These are phyloP conservation scores for Macrocybe gigantea DNA, from an alignment of 768 basidiomycete species.

Conservation along the genomic window DNA sequence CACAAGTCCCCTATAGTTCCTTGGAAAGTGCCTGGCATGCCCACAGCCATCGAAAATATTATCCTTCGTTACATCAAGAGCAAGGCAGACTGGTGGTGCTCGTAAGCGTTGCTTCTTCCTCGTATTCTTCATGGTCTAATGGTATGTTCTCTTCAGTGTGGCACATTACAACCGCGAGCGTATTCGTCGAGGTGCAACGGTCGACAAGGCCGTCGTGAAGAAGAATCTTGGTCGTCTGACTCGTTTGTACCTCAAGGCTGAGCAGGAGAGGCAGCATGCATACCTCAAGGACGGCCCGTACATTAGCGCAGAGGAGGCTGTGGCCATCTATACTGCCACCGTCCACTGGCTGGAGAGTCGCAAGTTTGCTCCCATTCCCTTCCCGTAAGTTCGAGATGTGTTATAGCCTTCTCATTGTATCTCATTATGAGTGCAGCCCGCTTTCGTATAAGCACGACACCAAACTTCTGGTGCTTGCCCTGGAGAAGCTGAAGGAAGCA, in stretches of 20 bases:
- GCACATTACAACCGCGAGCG: conserved; percentile 98
- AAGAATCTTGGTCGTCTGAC: conserved; percentile 98
- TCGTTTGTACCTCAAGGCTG: conserved; percentile 95
- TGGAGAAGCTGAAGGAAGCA: conserved; percentile 98
- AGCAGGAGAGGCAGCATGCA: conserved; percentile 97
- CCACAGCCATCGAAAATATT: conserved; percentile 98
- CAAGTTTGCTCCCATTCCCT: conserved; percentile 98
- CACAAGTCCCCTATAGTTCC: conserved; percentile 48
- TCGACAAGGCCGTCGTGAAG: conserved; percentile 98
- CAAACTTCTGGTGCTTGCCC: conserved; percentile 90
- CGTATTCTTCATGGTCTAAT: background rate
- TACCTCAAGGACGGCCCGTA: conserved; percentile 99
- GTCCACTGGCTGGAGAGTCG: conserved; percentile 98
- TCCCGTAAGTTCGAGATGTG: conserved; percentile 60
- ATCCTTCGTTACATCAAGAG: conserved; percentile 98
- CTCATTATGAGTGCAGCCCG: conserved; percentile 42
- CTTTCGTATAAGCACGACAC: conserved; percentile 99
- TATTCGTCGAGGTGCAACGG: conserved; percentile 93
- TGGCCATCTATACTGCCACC: conserved; percentile 97
- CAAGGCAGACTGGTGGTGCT: conserved; percentile 99
- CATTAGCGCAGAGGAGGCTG: conserved; percentile 97
- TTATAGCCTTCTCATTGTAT: background rate
- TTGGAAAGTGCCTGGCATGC: conserved; percentile 99
- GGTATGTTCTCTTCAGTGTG: conserved; percentile 41
- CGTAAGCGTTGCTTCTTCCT: conserved; percentile 35